Evolutionary conservation across 1,284 basidiomycete genomes (phyloP).

Genomic region (Cutaneotrichosporon dermatis): DNA sequence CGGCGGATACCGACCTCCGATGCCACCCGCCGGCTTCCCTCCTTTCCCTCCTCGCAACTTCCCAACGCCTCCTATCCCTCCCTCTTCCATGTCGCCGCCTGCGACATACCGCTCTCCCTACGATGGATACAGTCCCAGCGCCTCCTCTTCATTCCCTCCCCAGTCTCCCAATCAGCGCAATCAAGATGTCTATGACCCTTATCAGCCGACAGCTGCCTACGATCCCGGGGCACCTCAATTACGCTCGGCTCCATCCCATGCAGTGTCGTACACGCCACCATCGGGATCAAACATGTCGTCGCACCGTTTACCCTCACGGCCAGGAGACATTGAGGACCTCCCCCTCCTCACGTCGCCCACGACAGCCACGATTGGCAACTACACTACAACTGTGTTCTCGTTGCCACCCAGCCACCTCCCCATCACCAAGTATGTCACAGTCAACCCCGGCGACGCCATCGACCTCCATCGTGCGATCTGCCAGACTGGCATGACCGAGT

Average conservation of each 20-base stretch:
- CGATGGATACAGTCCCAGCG: conserved; percentile 18
- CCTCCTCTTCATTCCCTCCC: conserved; percentile 19
- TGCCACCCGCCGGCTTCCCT: conserved; percentile 22
- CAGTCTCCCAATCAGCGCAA: conserved; percentile 11
- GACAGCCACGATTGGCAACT: conserved; percentile 25
- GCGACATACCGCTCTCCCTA: conserved; percentile 14
- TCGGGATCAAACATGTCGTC: conserved; percentile 1
- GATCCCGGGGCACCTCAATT: conserved; percentile 22
- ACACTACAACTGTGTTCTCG: conserved; percentile 30
- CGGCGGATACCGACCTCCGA: conserved; percentile 10
- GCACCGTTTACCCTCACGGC: conserved; percentile 3
- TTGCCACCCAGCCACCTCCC: conserved; percentile 42
- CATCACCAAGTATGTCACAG: conserved; percentile 41
- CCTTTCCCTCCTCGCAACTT: conserved; percentile 19
- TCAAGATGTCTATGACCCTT: conserved; percentile 39
- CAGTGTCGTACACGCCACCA: conserved; percentile 10
- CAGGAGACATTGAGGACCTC: conserved; percentile 21
- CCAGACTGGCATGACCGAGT: conserved; percentile 19
- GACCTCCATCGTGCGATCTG: conserved; percentile 41
- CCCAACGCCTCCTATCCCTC: conserved; percentile 2
- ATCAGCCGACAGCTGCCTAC: conserved; percentile 30
- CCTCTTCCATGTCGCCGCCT: not conserved
- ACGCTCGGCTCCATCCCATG: not conserved
- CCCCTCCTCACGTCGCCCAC: conserved; percentile 32
- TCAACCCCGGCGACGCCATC: conserved; percentile 39